A percentile compares a stretch with the other conserved stretches of the same genome.
Evolutionary conservation across 345 rosid genomes (phyloP).

Genomic region (Geranium rotundifolium): DNA sequence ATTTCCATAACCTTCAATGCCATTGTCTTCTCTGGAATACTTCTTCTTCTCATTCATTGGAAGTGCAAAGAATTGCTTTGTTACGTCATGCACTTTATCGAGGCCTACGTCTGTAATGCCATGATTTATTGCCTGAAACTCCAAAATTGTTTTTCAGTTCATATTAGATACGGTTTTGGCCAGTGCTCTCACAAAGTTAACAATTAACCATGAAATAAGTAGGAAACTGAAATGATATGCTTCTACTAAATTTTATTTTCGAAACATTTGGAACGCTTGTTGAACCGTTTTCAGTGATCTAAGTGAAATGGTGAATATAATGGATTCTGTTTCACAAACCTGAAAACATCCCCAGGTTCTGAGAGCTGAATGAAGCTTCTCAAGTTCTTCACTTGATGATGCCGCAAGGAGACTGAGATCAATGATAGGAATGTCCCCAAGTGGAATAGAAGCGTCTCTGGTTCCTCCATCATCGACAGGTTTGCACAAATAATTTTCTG

Average conservation of each 20-base stretch:
- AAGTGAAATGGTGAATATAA: neutral
- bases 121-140: slow-evolving; percentile 48
- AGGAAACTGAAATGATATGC: too few relatives aligned
- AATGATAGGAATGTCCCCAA: slow-evolving; percentile 35
- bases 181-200: neutral
- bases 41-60: slow-evolving; percentile 45
- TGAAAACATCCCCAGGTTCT: slow-evolving; percentile 60
- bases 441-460: slow-evolving; percentile 24
- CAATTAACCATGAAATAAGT: neutral
- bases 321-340: slow-evolving; percentile 19
- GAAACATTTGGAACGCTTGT: too few relatives aligned
- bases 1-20: slow-evolving; percentile 60
- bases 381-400: slow-evolving; percentile 29
- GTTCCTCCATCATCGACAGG: slow-evolving; percentile 10
- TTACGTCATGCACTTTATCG: slow-evolving; percentile 34
- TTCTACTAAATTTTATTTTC: too few relatives aligned
- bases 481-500: slow-evolving; percentile 28
- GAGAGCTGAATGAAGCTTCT: slow-evolving; percentile 45
- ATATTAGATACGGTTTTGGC: neutral
- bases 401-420: slow-evolving; percentile 47
- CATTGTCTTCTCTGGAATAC: slow-evolving; percentile 35
- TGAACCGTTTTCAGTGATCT: too few relatives aligned
- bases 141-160: neutral
- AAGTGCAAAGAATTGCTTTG: slow-evolving; percentile 43
- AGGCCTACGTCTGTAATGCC: slow-evolving; percentile 40